Base-by-base conservation (phyloP, 2,329 filamentous ascomycete genomes). In the Xylariaceae sp. region DNA sequence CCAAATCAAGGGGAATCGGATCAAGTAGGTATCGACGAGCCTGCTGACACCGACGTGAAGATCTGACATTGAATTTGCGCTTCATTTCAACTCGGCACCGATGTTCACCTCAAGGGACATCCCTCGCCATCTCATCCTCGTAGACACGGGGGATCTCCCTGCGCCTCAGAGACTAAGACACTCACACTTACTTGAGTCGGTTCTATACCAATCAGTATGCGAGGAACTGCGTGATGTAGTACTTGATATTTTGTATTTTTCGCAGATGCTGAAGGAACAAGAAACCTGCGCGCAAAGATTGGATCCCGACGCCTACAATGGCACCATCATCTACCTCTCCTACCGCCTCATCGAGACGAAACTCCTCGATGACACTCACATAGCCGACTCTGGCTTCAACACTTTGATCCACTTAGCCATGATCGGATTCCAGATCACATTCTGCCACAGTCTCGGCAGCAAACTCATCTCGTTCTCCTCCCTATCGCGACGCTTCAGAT, bases 41-140 rank as follows among this genome's bases (percentile, higher is more conserved):
- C 18, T 1, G 39, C 61, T 62, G 15, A 59, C 56, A 42, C 18
- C 2, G 5, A 45, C 18, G 17, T 30, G 18, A 13, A 65, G 63
- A 37, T 52, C 37, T n/a, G 61, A 65, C 3, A 34, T 63, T 13
- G 61, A 62, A 45, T 58, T 63, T 45, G 56, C 59, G 23, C 57
- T 62, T 4, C 49, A 58, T 15, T 61, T 47, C 50, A 56, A 55
- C 37, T 52, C 55, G 13, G 55, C 34, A 0, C 57, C 61, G 10
- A 59, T 57, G 34, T 63, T 61, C 49, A 62, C 48, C 10, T 53
- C 58, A 10, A 11, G 18, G 1, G 58, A 61, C n/a, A 48, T 64
- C 8, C 58, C 60, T 39, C 47, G 23, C 5, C 51, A 57, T 45
- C 52, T 57, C 30, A 13, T 64, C 15, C 23, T 30, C 23, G 23